Evolutionary conservation across 345 rosid species (phyloP), one percentile per base, ranked within the genome.

Genomic region (Litchi chinensis): DNA sequence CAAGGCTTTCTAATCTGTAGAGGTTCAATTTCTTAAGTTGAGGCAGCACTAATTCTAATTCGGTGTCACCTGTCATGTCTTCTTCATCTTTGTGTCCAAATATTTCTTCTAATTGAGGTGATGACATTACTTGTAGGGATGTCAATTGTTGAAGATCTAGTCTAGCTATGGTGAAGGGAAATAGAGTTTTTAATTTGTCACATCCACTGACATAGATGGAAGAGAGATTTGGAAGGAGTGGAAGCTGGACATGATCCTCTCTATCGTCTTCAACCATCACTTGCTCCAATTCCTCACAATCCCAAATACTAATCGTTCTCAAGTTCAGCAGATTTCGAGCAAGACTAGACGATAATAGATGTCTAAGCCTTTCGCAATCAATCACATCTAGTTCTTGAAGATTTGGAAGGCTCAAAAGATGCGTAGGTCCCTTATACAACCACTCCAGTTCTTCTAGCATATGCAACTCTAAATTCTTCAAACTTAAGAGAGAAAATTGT

Each of bases 281-380:
- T 41, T 75, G 70, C 46, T 64, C 43, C 24, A 75, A 75, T 75
- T 28, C 6, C 0, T 0, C 0, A 8, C 60, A 63, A 1, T 11
- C 0, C 0, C 0, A 0, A 28, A 75, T 1, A 0, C 0, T 0
- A 1, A 74, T 9, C 0, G 0, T 0, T 13, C 24, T 3, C 40
- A 74, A 64, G 21, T 74, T 70, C 59, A 74, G 15, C 68, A 60
- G n/a, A 60, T 43, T 74, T 59, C 39, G 56, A 74, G 40, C 77
- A 40, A 74, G 12, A 5, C 39, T 6, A 0, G 56, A 12, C 8
- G 77, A 39, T 32, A 74, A 41, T 19, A 70, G 10, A 70, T 46
- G 57, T 12, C 4, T 70, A 57, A 43, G 15, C 56, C 16, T 22
- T 10, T 15, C 1, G 39, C 77, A 72, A 2, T 21, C 2, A 12